Evolutionary conservation across 2,329 filamentous ascomycete genomes (phyloP), one percentile per base, ranked within the genome.

Genomic region (Dothideomycetidae sp.): DNA sequence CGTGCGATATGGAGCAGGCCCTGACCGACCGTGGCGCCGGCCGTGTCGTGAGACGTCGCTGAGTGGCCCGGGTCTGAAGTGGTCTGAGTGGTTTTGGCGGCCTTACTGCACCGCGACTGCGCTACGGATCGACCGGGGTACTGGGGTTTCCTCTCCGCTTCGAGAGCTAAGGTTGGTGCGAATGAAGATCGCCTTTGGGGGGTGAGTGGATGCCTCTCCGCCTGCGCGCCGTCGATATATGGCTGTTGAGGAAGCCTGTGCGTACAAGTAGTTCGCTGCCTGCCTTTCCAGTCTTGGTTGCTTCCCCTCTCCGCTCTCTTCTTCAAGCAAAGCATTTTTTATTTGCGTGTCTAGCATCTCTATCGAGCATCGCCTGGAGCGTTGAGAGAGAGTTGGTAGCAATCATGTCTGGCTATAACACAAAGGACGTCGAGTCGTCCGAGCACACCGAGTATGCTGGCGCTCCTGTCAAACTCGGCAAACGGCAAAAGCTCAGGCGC

Each of bases 401-500:
- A 2, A 12, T 31, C 34, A 37, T 37, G 35, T 30, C 28, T 11
- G n/a, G n/a, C n/a, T n/a, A n/a, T n/a, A 18, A 26, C 18, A 5
- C 23, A 9, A 37, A 37, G 28, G 35, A 31, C 3, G 16, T n/a
- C 28, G 26, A 30, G 15, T 10, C 33, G n/a, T n/a, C n/a, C n/a
- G n/a, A n/a, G n/a, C 35, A 37, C 28, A 10, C 18, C 12, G 35
- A 37, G 16, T 31, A 30, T 15, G 13, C 17, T n/a, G 28, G 21
- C 31, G 17, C 12, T 16, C 15, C n/a, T 3, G 16, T 13, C 11
- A 26, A 26, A 3, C 9, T 3, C 23, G 7, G 7, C 21, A 37
- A 37, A 29, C 15, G 28, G 11, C 16, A 29, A 16, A 52, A 45
- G 37, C 16, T 39, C 26, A 49, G 46, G 31, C 38, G 41, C 5